Evolutionary conservation across 208 protist genomes (phyloP).

Genomic region (Vickermania ingenoplastis): DNA sequence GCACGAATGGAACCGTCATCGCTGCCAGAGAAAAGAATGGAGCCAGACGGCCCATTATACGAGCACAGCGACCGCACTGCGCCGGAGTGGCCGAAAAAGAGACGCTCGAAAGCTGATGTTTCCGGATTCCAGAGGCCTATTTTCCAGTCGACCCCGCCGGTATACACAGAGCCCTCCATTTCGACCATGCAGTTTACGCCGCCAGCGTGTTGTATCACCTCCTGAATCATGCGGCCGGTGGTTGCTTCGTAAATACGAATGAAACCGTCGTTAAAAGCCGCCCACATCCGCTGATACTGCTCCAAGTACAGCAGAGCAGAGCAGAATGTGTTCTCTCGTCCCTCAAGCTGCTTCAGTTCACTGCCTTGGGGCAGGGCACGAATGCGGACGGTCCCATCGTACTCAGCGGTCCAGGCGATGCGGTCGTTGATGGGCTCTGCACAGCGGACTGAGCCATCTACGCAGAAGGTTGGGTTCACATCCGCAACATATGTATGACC

Average conservation of each 20-base stretch:
- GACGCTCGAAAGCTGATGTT: constrained; percentile 22
- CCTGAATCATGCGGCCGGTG: constrained; percentile 18
- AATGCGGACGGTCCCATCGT: constrained; percentile 52
- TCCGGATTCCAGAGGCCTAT: constrained; percentile 49
- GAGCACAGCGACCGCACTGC: constrained; percentile 42
- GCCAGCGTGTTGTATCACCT: constrained; percentile 26
- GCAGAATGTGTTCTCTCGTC: constrained; percentile 41
- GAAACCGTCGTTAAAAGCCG: constrained; percentile 69
- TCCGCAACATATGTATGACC: constrained; percentile 31
- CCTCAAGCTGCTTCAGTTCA: constrained; percentile 32
- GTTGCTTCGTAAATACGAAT: constrained; percentile 55
- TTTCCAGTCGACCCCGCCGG: constrained; percentile 69
- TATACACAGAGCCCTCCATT: constrained; percentile 61
- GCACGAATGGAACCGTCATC: constrained; percentile 65
- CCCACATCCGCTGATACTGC: constrained; percentile 42
- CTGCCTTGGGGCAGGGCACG: constrained; percentile 54
- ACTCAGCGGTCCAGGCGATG: constrained; percentile 65
- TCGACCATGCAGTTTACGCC: constrained; percentile 15
- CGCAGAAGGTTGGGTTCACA: constrained; percentile 47
- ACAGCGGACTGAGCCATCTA: constrained; percentile 35
- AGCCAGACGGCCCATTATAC: constrained; percentile 45
- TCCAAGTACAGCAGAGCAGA: constrained; percentile 49
- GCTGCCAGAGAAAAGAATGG: constrained; percentile 70
- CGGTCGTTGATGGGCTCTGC: constrained; percentile 52
- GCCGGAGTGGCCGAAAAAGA: constrained; percentile 53